These are phyloP conservation scores for Geotrichum bryndzae DNA, from an alignment of 1,139 yeast species.

Conservation along the genomic window DNA sequence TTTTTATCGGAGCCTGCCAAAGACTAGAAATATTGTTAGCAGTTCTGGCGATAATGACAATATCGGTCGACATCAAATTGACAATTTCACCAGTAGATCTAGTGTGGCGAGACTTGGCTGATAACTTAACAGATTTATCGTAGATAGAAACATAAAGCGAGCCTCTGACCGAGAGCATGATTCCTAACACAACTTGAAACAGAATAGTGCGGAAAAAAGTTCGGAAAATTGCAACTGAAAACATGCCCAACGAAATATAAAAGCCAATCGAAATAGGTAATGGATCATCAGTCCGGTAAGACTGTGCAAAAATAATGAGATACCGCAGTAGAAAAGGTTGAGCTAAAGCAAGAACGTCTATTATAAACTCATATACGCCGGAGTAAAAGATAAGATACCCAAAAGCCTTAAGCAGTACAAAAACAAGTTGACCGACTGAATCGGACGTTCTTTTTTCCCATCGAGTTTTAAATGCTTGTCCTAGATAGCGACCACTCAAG, in stretches of 20 bases:
- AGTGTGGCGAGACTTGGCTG: constrained; percentile 70
- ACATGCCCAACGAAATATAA: constrained; percentile 76
- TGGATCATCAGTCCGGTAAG: constrained; percentile 42
- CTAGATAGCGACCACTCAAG: constrained; percentile 50
- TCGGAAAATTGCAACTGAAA: constrained; percentile 68
- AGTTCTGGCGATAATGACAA: constrained; percentile 58
- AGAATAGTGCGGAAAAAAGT: constrained; percentile 75
- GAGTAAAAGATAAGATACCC: constrained; percentile 60
- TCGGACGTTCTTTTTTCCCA: constrained; percentile 50
- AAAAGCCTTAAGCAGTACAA: constrained; percentile 57
- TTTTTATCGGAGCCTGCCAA: constrained; percentile 55
- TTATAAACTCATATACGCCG: constrained; percentile 60
- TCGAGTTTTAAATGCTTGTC: constrained; percentile 41
- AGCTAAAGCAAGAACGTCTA: constrained; percentile 63
- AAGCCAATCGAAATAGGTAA: constrained; percentile 65
- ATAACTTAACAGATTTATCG: constrained; percentile 67
- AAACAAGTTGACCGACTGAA: constrained; percentile 52
- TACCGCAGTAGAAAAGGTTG: constrained; percentile 77
- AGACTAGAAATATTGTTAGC: constrained; percentile 49
- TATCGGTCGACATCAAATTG: constrained; percentile 58
- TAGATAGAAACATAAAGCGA: constrained; percentile 70
- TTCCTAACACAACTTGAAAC: constrained; percentile 44
- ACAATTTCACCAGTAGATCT: constrained; percentile 91
- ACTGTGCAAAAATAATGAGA: constrained; percentile 73
- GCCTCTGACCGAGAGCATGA: constrained; percentile 39